A percentile compares a stretch with the other conserved stretches of the same genome.
Conservation (phyloP, 768 basidiomycete genomes). For the Calocybe indica region DNA sequence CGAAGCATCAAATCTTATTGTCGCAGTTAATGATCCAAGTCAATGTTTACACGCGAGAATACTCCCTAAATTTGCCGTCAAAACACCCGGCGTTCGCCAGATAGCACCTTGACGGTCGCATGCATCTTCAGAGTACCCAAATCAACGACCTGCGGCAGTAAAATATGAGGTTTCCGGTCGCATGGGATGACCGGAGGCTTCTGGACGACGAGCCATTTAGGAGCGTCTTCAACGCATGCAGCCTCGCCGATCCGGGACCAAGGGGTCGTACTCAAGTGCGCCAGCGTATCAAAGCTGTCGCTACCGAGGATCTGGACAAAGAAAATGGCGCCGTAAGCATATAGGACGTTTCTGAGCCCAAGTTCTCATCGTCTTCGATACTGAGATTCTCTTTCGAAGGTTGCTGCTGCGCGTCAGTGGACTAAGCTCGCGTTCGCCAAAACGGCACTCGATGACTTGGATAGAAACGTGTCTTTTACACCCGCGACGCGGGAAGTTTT, state of each 20-base stretch:
- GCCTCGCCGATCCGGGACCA: not conserved
- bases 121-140: no score
- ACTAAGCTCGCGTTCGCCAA: slow-evolving; percentile 7
- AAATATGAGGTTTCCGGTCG: slow-evolving; percentile 13
- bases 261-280: slow-evolving; percentile 1
- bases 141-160: not conserved
- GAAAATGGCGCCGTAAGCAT: not conserved
- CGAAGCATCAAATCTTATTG: no score
- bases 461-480: slow-evolving; percentile 2
- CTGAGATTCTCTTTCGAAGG: not conserved
- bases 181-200: slow-evolving; percentile 18
- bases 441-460: not conserved
- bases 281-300: slow-evolving; percentile 3
- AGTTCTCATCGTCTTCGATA: not conserved
- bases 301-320: not conserved
- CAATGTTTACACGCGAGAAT: no score
- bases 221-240: slow-evolving; percentile 4
- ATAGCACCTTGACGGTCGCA: no score
- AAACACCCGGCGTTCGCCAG: no score
- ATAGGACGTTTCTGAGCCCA: not conserved
- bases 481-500: slow-evolving; percentile 9
- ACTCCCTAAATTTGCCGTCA: no score
- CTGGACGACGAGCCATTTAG: slow-evolving; percentile 13
- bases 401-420: slow-evolving; percentile 10
- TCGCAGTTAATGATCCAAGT: no score